phyloP scores from a whole-genome alignment of 2,329 filamentous ascomycete genomes.

The Zopfia rhizophila region DNA sequence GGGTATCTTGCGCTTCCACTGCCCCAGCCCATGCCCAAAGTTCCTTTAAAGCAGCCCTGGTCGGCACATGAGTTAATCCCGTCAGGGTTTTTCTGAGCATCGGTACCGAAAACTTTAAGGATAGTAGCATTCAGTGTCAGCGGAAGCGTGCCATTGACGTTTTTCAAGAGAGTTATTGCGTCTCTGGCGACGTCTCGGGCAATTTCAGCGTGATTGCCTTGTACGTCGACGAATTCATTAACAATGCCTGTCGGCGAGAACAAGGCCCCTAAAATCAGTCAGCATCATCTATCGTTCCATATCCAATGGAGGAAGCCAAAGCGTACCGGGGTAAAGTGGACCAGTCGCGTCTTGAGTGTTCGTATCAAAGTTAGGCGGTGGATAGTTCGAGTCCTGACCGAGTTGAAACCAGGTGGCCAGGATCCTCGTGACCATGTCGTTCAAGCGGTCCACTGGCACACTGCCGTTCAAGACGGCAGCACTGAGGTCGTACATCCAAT shows the following conservation, averaged over 20 bases:
- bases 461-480: slow-evolving; percentile 83
- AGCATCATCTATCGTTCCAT: no score
- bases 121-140: slow-evolving; percentile 47
- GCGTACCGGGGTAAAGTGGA: slow-evolving; percentile 49
- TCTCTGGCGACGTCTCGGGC: slow-evolving; percentile 65
- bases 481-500: slow-evolving; percentile 79
- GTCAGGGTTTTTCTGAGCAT: slow-evolving; percentile 63
- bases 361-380: slow-evolving; percentile 55
- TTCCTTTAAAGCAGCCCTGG: slow-evolving; percentile 74
- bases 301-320: no score
- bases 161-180: slow-evolving; percentile 71
- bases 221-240: slow-evolving; percentile 74
- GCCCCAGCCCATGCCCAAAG: slow-evolving; percentile 82
- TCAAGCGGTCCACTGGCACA: slow-evolving; percentile 80
- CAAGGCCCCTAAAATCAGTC: no score
- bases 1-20: slow-evolving; percentile 79
- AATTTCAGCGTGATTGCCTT: slow-evolving; percentile 62
- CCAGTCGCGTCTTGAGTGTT: slow-evolving; percentile 48
- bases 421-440: slow-evolving; percentile 88
- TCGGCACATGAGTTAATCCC: slow-evolving; percentile 75
- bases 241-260: slow-evolving; percentile 70
- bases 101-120: slow-evolving; percentile 56
- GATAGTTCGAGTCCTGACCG: slow-evolving; percentile 52
- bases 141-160: slow-evolving; percentile 66
- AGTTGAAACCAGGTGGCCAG: slow-evolving; percentile 84